A percentile compares a stretch with the other conserved stretches of the same genome.
Evolutionary conservation across 1,284 basidiomycete genomes (phyloP).

Genomic region (Fistulina hepatica): DNA sequence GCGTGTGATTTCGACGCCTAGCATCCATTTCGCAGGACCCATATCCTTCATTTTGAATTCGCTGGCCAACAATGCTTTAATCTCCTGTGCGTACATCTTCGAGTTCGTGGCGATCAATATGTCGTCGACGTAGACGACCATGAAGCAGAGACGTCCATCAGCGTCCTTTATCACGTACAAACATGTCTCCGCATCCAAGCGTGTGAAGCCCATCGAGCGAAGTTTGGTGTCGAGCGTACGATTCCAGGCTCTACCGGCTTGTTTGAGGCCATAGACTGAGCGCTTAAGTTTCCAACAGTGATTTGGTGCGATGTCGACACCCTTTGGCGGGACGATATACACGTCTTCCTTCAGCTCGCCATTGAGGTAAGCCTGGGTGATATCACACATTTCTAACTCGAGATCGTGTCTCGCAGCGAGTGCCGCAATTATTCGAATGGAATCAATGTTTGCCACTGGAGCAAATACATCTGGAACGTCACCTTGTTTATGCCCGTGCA

Average conservation of each 20-base stretch:
- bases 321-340: conserved; percentile 14
- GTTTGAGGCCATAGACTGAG: conserved; percentile 18
- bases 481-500: conserved; percentile 12
- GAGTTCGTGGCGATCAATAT: conserved; percentile 13
- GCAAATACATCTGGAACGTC: conserved; percentile 25
- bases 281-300: conserved; percentile 14
- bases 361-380: conserved; percentile 25
- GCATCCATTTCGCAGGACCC: conserved; percentile 19
- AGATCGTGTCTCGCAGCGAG: conserved; percentile 22
- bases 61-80: conserved; percentile 12
- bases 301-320: conserved; percentile 8
- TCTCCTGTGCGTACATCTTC: conserved; percentile 11
- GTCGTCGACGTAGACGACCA: conserved; percentile 19
- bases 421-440: conserved; percentile 23
- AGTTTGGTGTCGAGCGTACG: conserved; percentile 12
- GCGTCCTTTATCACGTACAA: conserved; percentile 14
- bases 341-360: conserved; percentile 14
- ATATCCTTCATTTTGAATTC: conserved; percentile 24
- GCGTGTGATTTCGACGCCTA: conserved; percentile 22
- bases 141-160: conserved; percentile 11
- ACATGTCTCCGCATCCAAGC: conserved; percentile 17
- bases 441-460: conserved; percentile 22
- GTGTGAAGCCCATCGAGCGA: conserved; percentile 13
- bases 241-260: conserved; percentile 18
- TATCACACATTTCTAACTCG: conserved; percentile 25